Evolutionary conservation across 2,329 filamentous ascomycete species (phyloP).

Genomic region (Colletotrichum liriopes): DNA sequence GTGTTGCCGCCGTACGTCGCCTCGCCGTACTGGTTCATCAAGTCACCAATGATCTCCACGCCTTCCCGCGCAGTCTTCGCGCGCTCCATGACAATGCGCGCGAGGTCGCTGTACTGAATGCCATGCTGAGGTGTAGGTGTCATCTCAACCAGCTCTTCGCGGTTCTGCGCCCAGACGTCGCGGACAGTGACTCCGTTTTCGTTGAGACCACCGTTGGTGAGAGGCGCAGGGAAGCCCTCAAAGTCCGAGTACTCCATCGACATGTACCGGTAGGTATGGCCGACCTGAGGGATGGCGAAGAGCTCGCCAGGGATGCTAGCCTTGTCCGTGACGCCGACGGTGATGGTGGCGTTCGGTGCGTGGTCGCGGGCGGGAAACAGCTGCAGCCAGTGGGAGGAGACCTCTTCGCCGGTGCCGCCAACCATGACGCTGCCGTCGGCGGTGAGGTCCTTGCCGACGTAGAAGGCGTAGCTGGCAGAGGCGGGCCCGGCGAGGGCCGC

Average conservation of each 20-base stretch:
- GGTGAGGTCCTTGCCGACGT: conserved; percentile 62
- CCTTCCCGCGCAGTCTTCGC: conserved; percentile 57
- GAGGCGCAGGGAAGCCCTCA: conserved; percentile 59
- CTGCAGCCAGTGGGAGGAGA: conserved; percentile 63
- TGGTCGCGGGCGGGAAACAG: conserved; percentile 60
- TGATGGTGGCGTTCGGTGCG: conserved; percentile 57
- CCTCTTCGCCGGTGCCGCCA: conserved; percentile 63
- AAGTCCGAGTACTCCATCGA: conserved; percentile 55
- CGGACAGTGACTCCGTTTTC: conserved; percentile 58
- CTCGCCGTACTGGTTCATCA: conserved; percentile 58
- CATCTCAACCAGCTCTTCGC: conserved; percentile 57
- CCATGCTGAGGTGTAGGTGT: conserved; percentile 58
- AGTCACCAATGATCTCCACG: conserved; percentile 58
- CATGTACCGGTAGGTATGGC: conserved; percentile 48
- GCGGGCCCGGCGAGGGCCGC: conserved; percentile 42
- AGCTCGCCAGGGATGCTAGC: conserved; percentile 53
- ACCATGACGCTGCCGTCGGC: conserved; percentile 59
- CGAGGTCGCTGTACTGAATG: conserved; percentile 59
- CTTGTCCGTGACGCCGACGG: conserved; percentile 58
- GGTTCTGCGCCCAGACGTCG: conserved; percentile 59
- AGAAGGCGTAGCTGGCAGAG: conserved; percentile 63
- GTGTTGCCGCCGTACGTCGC: conserved; percentile 60
- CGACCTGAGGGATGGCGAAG: conserved; percentile 47
- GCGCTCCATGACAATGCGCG: conserved; percentile 57
- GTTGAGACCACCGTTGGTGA: conserved; percentile 61